These are phyloP conservation scores for Trametes punicea DNA, from an alignment of 768 basidiomycete genomes.

Conservation along the genomic window DNA sequence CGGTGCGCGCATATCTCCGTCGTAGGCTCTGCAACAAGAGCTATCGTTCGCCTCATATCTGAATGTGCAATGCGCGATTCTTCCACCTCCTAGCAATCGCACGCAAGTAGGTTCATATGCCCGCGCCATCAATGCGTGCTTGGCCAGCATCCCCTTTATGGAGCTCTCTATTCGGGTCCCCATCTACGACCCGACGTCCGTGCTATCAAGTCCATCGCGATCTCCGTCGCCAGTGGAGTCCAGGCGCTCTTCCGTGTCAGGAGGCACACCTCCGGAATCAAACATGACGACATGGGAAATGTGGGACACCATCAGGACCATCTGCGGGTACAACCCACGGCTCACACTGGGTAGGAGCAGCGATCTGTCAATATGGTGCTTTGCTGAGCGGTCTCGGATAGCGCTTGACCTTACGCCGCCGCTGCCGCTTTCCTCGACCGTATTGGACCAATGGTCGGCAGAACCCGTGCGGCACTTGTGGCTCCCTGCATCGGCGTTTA, in stretches of 20 bases:
- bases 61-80: constrained; percentile 77
- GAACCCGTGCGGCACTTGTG: constrained; percentile 90
- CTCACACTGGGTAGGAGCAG: constrained; percentile 61
- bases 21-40: constrained; percentile 88
- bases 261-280: constrained; percentile 23
- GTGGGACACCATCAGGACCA: constrained; percentile 92
- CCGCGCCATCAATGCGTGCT: constrained; percentile 78
- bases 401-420: constrained; percentile 91
- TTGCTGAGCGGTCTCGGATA: constrained; percentile 33
- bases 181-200: constrained; percentile 66
- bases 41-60: constrained; percentile 91
- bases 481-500: constrained; percentile 87
- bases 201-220: constrained; percentile 39
- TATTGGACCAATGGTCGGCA: constrained; percentile 85
- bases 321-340: constrained; percentile 81
- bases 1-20: no score
- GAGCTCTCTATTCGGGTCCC: constrained; percentile 82
- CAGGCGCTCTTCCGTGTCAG: background rate
- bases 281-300: constrained; percentile 82
- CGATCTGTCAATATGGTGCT: background rate
- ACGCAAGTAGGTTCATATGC: constrained; percentile 89
- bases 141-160: constrained; percentile 66
- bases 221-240: constrained; percentile 25
- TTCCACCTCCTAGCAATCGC: constrained; percentile 85
- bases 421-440: constrained; percentile 71